These are phyloP conservation scores for Emydomyces testavorans DNA, from an alignment of 2,329 filamentous ascomycete genomes.

Conservation along the genomic window DNA sequence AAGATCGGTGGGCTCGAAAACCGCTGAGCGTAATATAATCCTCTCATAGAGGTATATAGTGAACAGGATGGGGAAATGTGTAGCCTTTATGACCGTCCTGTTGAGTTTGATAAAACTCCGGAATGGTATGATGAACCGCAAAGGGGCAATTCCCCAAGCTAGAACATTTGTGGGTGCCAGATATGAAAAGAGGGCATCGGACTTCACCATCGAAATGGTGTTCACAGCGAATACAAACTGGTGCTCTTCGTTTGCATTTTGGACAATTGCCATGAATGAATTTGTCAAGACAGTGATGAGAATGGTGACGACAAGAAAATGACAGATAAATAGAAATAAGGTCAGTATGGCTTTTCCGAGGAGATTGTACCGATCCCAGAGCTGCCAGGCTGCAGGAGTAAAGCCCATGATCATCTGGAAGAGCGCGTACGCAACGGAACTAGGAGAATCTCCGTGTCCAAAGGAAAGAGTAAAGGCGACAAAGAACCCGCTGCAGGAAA, in stretches of 20 bases:
- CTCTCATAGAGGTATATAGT: constrained; percentile 80
- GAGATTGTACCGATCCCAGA: constrained; percentile 69
- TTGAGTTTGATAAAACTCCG: constrained; percentile 74
- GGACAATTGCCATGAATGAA: constrained; percentile 88
- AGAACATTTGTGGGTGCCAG: constrained; percentile 84
- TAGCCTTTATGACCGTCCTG: constrained; percentile 79
- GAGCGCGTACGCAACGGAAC: constrained; percentile 72
- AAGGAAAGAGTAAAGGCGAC: constrained; percentile 84
- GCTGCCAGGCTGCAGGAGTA: constrained; percentile 86
- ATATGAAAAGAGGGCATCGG: constrained; percentile 91
- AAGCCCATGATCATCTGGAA: constrained; percentile 96
- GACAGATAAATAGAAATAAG: constrained; percentile 83
- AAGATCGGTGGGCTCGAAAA: constrained; percentile 74
- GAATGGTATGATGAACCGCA: constrained; percentile 70
- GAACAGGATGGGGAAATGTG: constrained; percentile 78
- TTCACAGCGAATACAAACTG: constrained; percentile 91
- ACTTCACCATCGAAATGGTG: constrained; percentile 95
- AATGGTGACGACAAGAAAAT: constrained; percentile 89
- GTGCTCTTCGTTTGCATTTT: constrained; percentile 87
- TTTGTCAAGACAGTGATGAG: constrained; percentile 93
- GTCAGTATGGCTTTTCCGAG: constrained; percentile 66
- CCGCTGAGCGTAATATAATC: constrained; percentile 58
- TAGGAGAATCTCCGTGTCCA: constrained; percentile 56
- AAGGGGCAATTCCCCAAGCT: constrained; percentile 75
- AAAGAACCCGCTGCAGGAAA: constrained; percentile 88